Base-by-base conservation (phyloP, 2,329 filamentous ascomycete genomes). In the Fusarium virguliforme region DNA sequence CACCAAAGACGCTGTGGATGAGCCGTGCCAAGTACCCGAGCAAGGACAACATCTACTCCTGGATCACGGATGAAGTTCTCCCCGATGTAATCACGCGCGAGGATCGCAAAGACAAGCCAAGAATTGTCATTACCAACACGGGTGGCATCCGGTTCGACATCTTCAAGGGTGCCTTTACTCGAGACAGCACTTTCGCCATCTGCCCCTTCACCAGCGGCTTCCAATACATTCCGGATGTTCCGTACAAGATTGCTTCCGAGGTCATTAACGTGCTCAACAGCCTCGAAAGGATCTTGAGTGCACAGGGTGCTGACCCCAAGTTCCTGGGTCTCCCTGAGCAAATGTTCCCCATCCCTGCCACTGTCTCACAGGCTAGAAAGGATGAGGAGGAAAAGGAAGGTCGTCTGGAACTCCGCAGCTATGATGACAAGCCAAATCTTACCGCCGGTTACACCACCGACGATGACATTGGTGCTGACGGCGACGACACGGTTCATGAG, bases 111-210 rank as follows among this genome's bases (percentile, higher is more conserved):
- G 85, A 90, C 62, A 85, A 87, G 41, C 87, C 94, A 9, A 87
- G 89, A 7, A 82, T 98, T 10, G 90, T 91, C 32, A 89, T 98
- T 56, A 86, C 93, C 62, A 99, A 99, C 81, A 97, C 94, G 0
- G 96, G 96, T 28, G 93, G 93, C 4, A 90, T 99, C 72, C 92
- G 96, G 48, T 99, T 98, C 80, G 96, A 99, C 79, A 93, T 99
- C 67, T 97, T 98, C 85, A 90, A 95, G 79, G 96, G 96, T 0
- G 85, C 91, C 0, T 98, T 98, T 77, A 98, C 96, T 0, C 89
- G 90, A 40, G 96, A 99, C 79, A 92, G 91, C 4, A 94, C 92
- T 0, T 98, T 90, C 78, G 91, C 95, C 40, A 87, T 98, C 30
- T 97, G 93, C 8, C 96, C 96, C 0, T 99, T 99, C 79, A 90